Base-by-base conservation (phyloP, 1,284 basidiomycete genomes). In the Austropuccinia psidii region DNA sequence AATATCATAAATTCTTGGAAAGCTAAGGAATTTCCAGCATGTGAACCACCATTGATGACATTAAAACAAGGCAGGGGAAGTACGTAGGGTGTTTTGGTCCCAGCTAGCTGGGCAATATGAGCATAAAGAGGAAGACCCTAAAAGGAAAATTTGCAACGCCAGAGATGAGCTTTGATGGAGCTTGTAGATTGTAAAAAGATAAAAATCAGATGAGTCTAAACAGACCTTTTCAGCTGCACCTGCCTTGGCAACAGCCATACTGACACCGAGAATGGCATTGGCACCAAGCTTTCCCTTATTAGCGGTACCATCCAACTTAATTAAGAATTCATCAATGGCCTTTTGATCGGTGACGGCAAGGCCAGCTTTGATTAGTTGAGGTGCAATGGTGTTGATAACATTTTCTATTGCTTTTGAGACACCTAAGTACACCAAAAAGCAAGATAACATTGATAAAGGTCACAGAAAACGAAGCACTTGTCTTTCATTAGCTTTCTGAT, bases 1-100 rank as follows among this genome's bases (percentile, higher is more conserved):
- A 98, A 87, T 78, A 99, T 87, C 96, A 99, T 98, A 86, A 99
- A 98, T 85, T 99, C 96, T 85, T 98, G 93, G 91, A 98, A 94
- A 74, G 96, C 93, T 77, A 99, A 90, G 83, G 94, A 93, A 87
- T 99, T 99, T 75, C 96, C 96, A 75, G 96, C 96, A 83, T 99
- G 96, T 77, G 93, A 97, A 77, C 96, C 96, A 83, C 96, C 96
- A 85, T 99, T 99, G 86, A 99, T 98, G 80, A 99, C 96, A 84
- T 99, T 99, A 87, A 97, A 93, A 75, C 91, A 88, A 69, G 93
- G 96, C 81, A 83, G 85, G 78, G 95, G 95, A 79, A 97, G 89
- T 75, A 92, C 85, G 84, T 89, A 98, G 57, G 95, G 95, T 75
- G 90, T 86, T 83, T 92, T 91, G 83, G 96, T 87, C 79, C 94